phyloP scores from a whole-genome alignment of 2,329 filamentous ascomycete genomes.

The Geosmithia flava region DNA sequence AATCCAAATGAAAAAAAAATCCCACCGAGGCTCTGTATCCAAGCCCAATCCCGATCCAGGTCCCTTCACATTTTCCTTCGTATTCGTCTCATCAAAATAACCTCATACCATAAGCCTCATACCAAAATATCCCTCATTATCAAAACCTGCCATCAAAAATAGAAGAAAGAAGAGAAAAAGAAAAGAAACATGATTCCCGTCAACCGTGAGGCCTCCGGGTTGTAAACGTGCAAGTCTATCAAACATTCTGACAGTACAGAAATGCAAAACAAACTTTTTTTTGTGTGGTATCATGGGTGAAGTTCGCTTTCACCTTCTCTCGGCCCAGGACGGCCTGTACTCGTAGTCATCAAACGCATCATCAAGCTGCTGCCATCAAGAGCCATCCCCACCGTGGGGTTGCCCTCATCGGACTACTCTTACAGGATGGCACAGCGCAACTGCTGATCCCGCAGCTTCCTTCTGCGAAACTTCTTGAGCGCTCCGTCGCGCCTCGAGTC shows the following conservation, averaged over 20 bases:
- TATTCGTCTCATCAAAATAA: no score
- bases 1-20: no score
- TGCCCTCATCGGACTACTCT: neutral
- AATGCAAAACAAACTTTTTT: constrained; percentile 1
- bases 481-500: constrained; percentile 12
- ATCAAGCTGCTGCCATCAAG: neutral
- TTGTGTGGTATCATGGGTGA: neutral
- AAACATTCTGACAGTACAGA: neutral
- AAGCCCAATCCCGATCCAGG: no score
- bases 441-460: neutral
- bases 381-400: no score
- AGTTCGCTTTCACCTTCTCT: neutral
- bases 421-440: neutral
- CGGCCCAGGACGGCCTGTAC: neutral
- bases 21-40: no score
- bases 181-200: neutral
- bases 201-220: neutral
- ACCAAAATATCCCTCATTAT: no score
- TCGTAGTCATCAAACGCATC: neutral
- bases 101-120: neutral
- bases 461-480: neutral
- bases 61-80: no score
- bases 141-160: no score
- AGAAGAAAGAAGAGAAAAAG: no score
- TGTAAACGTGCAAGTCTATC: neutral